Base-by-base conservation (phyloP, 1,284 basidiomycete genomes). In the Caloboletus firmus region DNA sequence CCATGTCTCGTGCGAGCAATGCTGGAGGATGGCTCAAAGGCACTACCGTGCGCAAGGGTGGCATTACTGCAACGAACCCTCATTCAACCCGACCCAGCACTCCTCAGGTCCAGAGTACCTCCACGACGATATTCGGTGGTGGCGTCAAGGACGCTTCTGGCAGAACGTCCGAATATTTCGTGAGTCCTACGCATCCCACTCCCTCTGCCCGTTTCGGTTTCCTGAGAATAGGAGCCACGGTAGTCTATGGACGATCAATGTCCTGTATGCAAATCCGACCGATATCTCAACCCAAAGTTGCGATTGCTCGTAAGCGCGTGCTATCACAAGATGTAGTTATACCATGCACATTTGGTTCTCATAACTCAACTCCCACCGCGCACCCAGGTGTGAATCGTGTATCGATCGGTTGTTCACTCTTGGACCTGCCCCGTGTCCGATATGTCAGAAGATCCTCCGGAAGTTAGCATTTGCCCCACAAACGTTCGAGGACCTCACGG, bases 391-490 rank as follows among this genome's bases (percentile, higher is more conserved):
- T 74, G 95, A 97, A 76, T 93, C 91, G 2, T 99, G 97, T 71
- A 98, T 99, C 66, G 97, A 99, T 72, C 85, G 95, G 9, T 74
- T 99, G 44, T 99, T 97, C 71, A 95, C 94, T 1, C 83, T 98
- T 2, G 96, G 97, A 5, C 96, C 97, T 1, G 95, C 94, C 13
- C 93, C 94, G 8, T 99, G 97, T 79, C 97, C 97, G 12, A 88
- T 93, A 57, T 99, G 97, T 72, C 84, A 82, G 49, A 90, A 89
- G 63, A 85, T 91, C n/a, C 79, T 98, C 50, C 80, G 97, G 31
- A 99, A 98, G 71, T 81, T 93, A 40, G 93, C 94, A 26, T 99
- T 99, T 67, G 90, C 87, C 20, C 92, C 93, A 4, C 97, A 98
- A 73, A 98, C 95, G 0, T 99, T 99, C 62, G 95, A 98, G 72